Evolutionary conservation across 192 early-diverging fungal genomes (phyloP), one percentile per base, ranked within the genome.

Genomic region (Coemansia sp.): DNA sequence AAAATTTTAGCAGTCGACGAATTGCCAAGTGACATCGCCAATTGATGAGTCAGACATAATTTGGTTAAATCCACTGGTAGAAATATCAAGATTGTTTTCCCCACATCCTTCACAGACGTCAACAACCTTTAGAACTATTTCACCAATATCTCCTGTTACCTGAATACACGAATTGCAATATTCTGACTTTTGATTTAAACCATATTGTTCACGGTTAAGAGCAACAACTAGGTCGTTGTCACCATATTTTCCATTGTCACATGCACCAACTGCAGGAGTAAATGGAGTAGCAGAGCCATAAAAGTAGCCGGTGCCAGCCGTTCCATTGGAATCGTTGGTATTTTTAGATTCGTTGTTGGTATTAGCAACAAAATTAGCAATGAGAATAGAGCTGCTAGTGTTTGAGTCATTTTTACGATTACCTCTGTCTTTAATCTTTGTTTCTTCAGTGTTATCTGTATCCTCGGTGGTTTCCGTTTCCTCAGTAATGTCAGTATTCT

Each of bases 61-160:
- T 17, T 62, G 34, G 2, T 39, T 38, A 39, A 81, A 85, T 0
- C 82, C 78, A 1, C 64, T 55, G 14, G 80, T 72, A 5, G 75
- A 73, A 19, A 85, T 66, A 34, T 85, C 81, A 18, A 85, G 53
- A 21, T 60, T 63, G 4, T 73, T 70, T 2, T 43, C 40, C 1
- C 52, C n/a, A 38, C 84, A 85, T 10, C 47, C 62, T 9, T 64
- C 65, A 23, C 84, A 86, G 15, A 64, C 80, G 51, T 85, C 84
- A 15, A 82, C 71, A 17, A 83, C 71, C 42, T 58, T 83, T 24
- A 79, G 83, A 18, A 55, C 61, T 23, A 83, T 68, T 2, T 70
- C 18, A 14, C 71, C 82, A 21, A 70, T 73, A 4, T 75, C 79
- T 25, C 80, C 80, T 15, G 59, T 64, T 10, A 83, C 73, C 12